Base-by-base conservation (phyloP, 345 rosid genomes). In the Dipteronia sinensis region DNA sequence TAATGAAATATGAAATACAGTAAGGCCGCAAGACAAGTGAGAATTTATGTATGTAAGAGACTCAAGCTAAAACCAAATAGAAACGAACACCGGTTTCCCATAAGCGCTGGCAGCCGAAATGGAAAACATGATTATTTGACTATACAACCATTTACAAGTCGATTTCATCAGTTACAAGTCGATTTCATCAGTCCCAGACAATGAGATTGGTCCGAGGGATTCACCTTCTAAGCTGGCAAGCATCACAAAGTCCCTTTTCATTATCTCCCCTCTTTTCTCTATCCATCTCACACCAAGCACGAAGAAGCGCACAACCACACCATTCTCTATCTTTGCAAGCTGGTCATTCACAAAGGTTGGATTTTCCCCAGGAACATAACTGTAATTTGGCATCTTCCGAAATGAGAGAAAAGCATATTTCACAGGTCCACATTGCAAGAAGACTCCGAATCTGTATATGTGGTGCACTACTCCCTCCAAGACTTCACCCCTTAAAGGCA, bases 201-300 rank as follows among this genome's bases (percentile, higher is more conserved):
- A 62, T 7, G 85, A 77, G 71, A 85, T 38, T 3, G 85, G 87
- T 25, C 87, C 85, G 8, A 85, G 79, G 27, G 73, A 74, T 75
- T 77, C 79, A 44, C 80, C 85, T 27, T 74, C 82, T 77, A 82
- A 16, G 62, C 82, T 71, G 7, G 83, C 82, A 69, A 82, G 82
- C 73, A 85, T 51, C 63, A n/a, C 46, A 72, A 82, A 85, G 8
- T 77, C 80, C 75, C 71, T 71, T 56, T 58, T 59, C 13, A 59
- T 59, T 59, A 19, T 46, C 10, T 53, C 58, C 15, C 71, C 49
- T 27, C 55, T 55, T 34, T 73, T 46, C 49, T 73, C 78, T 47
- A 69, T 61, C 82, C 85, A 82, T 78, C 72, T 81, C 55, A 80
- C 86, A 1, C 10, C 86, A 44, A 80, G 82, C 76, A 82, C 86